Base-by-base conservation (phyloP, 768 basidiomycete species). In the Tulasnella sp. region DNA sequence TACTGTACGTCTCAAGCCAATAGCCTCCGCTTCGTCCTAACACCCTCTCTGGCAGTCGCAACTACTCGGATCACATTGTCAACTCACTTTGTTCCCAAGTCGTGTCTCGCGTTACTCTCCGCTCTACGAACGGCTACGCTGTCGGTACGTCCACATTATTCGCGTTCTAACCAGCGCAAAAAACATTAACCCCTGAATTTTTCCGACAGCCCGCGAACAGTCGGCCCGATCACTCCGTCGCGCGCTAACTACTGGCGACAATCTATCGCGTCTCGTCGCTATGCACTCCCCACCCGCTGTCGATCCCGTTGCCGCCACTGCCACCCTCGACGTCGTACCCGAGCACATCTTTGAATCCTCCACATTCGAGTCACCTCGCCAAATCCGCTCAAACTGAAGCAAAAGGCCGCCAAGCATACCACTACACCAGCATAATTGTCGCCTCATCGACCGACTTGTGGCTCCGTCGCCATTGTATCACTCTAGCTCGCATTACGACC, bases 61-160 rank as follows among this genome's bases (percentile, higher is more conserved):
- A 85, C 65, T 88, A 88, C 64, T 77, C 83, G 0, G 80, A 84
- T 63, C 86, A 88, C 61, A 78, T 81, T 9, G 85, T 89, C 54
- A 87, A 89, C 67, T 89, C 88, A 65, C 77, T 79, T 7, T 85
- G 89, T 65, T 73, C 86, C 15, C 76, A 75, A 77, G 42, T 45
- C 32, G 55, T 31, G 23, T 39, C 32, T 29, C 40, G 34, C 31
- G 55, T 34, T 6, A 42, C 79, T 17, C 71, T 78, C 15, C 71
- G 86, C 14, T 75, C 80, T 59, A 73, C 77, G 1, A 79, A 77
- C 12, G 77, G 78, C 32, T 79, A 80, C 60, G 73, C 73, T 56
- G 37, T 70, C 76, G 63, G 77, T 79, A 64, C 62, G 77, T 72
- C 56, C n/a, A 32, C 9, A 11, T 1, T 2, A 9, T 23, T 12